Evolutionary conservation across 371 early-diverging fungal species (phyloP), one percentile per base, ranked within the genome.

Genomic region (Mortierella sp.): DNA sequence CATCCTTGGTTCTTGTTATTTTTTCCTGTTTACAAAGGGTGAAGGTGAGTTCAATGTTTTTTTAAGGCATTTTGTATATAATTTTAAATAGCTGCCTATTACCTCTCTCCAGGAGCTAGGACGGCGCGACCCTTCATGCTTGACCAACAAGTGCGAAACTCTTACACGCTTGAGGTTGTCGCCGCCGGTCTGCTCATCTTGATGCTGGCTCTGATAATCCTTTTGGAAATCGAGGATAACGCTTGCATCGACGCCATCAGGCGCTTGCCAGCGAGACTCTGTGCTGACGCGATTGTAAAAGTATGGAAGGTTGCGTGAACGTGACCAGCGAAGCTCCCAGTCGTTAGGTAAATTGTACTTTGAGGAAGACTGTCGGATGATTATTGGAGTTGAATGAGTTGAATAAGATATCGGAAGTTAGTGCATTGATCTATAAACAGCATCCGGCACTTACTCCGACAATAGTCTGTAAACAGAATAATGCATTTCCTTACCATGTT

Each of bases 51-150:
- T 45, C 11, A 0, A 15, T 45, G 11, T 11, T 45, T 45, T 45
- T 11, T 15, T 15, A 11, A 11, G 11, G 45, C 15, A 45, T 16
- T 3, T 45, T 11, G 16, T 45, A 45, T 15, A 45, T 11, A 45
- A 36, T 3, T 36, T 6, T 36, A 36, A 36, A 36, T 36, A 36
- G 36, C 36, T 2, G 36, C 3, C 19, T 52, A 28, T 5, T 79
- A 92, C 95, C 85, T 94, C 90, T 80, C 88, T 90, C 97, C 98
- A 98, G 11, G 97, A 96, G 70, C 91, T 91, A 24, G 99, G 98
- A 47, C 96, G 87, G 61, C 99, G 87, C 11, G 95, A 95, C 13
- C 91, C 93, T 32, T 74, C 79, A 80, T 97, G 97, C 85, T 98
- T 98, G 65, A 97, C 96, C 15, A 98, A 86, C 59, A 98, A 85